phyloP scores from a whole-genome alignment of 1,284 basidiomycete genomes.

The Phaffia rhodozyma region DNA sequence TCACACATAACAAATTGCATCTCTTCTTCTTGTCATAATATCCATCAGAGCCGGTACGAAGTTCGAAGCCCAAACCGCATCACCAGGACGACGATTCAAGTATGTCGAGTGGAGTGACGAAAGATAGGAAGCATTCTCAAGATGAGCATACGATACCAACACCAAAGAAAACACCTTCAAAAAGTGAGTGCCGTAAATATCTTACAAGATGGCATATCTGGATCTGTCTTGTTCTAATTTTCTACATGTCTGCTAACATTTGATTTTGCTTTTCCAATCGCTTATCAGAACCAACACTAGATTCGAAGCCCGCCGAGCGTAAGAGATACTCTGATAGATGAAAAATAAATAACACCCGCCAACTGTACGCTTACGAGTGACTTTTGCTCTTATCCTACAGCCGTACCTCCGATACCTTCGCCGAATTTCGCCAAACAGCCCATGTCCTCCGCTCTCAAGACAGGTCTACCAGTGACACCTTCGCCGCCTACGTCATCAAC shows the following conservation, averaged over 20 bases:
- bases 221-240: not conserved
- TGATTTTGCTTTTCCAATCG: not conserved
- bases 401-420: slow-evolving; percentile 51
- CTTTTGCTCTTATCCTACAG: slow-evolving; percentile 19
- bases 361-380: too few relatives aligned
- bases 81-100: slow-evolving; percentile 15
- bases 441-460: slow-evolving; percentile 67
- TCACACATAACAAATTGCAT: not conserved
- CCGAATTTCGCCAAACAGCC: slow-evolving; percentile 67
- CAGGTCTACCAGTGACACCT: slow-evolving; percentile 40
- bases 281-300: slow-evolving; percentile 38
- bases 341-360: not conserved
- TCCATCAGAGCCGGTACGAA: not conserved
- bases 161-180: slow-evolving; percentile 12
- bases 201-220: not conserved
- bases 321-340: slow-evolving; percentile 18
- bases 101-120: slow-evolving; percentile 6
- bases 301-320: slow-evolving; percentile 40
- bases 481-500: slow-evolving; percentile 18
- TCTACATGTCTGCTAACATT: not conserved
- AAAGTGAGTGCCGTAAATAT: not conserved
- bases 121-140: not conserved
- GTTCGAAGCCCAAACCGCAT: not conserved
- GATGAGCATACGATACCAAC: slow-evolving; percentile 11
- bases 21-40: not conserved